Evolutionary conservation across 495 filamentous ascomycete species (phyloP).

Genomic region (Lindgomyces ingoldianus): DNA sequence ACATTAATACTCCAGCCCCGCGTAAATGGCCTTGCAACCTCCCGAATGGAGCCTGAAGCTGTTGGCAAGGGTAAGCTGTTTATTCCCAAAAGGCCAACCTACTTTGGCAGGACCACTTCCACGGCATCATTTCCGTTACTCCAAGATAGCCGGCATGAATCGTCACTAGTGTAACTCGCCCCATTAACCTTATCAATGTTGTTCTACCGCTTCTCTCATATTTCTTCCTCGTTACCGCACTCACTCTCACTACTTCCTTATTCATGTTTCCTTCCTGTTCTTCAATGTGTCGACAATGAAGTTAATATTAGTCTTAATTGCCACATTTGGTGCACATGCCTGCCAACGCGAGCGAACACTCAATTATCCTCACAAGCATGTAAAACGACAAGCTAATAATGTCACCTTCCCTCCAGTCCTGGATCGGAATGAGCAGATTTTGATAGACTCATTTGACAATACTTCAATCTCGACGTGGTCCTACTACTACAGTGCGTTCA

Average conservation of each 20-base stretch:
- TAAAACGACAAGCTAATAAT: conserved; percentile 18
- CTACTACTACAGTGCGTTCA: conserved; percentile 33
- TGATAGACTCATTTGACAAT: conserved; percentile 36
- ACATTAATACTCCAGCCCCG: neutral
- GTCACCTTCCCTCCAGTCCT: conserved; percentile 28
- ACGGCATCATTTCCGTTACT: neutral
- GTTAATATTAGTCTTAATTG: conserved; percentile 14
- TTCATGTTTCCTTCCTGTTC: neutral
- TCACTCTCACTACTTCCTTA: neutral
- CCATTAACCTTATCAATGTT: conserved; percentile 2
- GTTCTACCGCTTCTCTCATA: no score
- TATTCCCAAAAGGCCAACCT: neutral
- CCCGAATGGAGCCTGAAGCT: conserved; percentile 15
- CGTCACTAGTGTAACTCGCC: neutral
- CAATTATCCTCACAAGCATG: conserved; percentile 9
- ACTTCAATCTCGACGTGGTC: conserved; percentile 34
- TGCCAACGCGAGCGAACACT: conserved; percentile 27
- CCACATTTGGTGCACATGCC: conserved; percentile 28
- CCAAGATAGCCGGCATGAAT: neutral
- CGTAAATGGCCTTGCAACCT: conserved; percentile 5
- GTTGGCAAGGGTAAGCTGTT: conserved; percentile 8
- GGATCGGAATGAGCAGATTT: conserved; percentile 27
- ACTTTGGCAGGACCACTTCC: neutral
- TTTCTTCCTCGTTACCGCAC: neutral
- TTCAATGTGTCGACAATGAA: conserved; percentile 12